Conservation (phyloP, 495 filamentous ascomycete species). For the Gamarada debralockiae region DNA sequence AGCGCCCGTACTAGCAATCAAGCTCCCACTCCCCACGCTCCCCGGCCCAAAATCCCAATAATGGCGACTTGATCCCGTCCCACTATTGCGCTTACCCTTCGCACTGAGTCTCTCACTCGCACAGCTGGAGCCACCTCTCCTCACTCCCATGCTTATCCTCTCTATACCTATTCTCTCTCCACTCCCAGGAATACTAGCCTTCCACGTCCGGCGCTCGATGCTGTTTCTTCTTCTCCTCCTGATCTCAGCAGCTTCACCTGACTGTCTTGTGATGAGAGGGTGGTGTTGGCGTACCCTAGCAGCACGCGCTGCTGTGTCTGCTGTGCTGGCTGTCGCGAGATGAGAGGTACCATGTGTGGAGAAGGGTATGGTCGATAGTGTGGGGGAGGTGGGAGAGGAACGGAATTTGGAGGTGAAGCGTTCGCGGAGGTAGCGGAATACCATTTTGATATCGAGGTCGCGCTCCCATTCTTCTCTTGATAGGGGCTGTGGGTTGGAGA, state of each 20-base stretch:
- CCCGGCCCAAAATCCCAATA: slow-evolving; percentile 83
- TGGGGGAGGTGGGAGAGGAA: slow-evolving; percentile 24
- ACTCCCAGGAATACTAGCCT: slow-evolving; percentile 41
- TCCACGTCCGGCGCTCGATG: slow-evolving; percentile 46
- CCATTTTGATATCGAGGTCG: slow-evolving; percentile 76
- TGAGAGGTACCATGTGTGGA: slow-evolving; percentile 33
- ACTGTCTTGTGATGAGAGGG: slow-evolving; percentile 63
- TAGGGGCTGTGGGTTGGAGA: slow-evolving; percentile 27
- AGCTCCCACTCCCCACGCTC: slow-evolving; percentile 69
- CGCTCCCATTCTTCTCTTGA: slow-evolving; percentile 80
- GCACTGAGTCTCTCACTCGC: slow-evolving; percentile 69
- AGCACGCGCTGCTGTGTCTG: slow-evolving; percentile 70
- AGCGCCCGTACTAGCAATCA: slow-evolving; percentile 57
- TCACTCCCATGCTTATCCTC: slow-evolving; percentile 28
- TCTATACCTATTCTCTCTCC: slow-evolving; percentile 12
- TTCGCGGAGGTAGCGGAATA: slow-evolving; percentile 80
- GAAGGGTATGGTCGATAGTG: slow-evolving; percentile 29
- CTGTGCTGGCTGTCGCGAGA: slow-evolving; percentile 45
- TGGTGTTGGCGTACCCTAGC: slow-evolving; percentile 83
- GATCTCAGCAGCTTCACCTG: neutral
- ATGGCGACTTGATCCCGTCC: slow-evolving; percentile 63
- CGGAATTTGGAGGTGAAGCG: slow-evolving; percentile 55
- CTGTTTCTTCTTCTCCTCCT: slow-evolving; percentile 27
- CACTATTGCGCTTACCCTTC: slow-evolving; percentile 52
- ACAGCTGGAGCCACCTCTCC: slow-evolving; percentile 62